Base-by-base conservation (phyloP, 257 asterid genomes). In the Solanum medicagineum region DNA sequence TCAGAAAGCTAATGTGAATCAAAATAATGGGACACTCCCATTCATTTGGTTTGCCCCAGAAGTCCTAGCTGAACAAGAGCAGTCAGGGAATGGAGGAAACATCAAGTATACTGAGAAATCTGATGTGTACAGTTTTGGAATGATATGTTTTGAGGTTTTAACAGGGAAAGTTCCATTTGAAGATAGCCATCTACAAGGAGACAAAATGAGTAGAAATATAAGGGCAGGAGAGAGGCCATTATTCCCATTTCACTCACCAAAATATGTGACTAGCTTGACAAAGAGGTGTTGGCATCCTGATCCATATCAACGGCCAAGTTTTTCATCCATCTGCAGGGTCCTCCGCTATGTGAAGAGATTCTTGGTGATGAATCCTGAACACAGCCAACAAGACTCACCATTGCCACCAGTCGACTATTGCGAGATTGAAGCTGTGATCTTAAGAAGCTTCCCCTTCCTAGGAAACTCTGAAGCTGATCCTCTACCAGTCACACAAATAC, bases 141-240 rank as follows among this genome's bases (percentile, higher is more conserved):
- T 96, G 98, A 89, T 96, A 16, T 96, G 97, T 62, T 96, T 96
- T 22, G 95, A 96, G 90, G 86, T 96, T 53, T 65, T 96, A 85
- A 93, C 98, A 0, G 99, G 99, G 51, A 96, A 96, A 87, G 97
- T 94, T 83, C 98, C 99, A 0, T 96, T 94, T 11, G 98, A 96
- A 40, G 98, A 96, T 44, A 80, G 93, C 8, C 99, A 94, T 87
- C 91, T 94, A 4, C 98, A 93, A 85, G 98, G 99, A 42, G 98
- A 96, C 9, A 94, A 93, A 87, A 92, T 93, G 99, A 89, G 98
- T 65, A 87, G 95, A 19, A 96, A 96, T 84, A 91, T 96, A 42
- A 90, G 94, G 80, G 94, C 95, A 26, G 99, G 99, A 14, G 98
- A 96, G 86, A 91, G 99, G 87, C 99, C 99, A 1, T 71, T 96